Evolutionary conservation across 2,329 filamentous ascomycete genomes (phyloP), one percentile per base, ranked within the genome.

Genomic region (Grosmannia penicillata): DNA sequence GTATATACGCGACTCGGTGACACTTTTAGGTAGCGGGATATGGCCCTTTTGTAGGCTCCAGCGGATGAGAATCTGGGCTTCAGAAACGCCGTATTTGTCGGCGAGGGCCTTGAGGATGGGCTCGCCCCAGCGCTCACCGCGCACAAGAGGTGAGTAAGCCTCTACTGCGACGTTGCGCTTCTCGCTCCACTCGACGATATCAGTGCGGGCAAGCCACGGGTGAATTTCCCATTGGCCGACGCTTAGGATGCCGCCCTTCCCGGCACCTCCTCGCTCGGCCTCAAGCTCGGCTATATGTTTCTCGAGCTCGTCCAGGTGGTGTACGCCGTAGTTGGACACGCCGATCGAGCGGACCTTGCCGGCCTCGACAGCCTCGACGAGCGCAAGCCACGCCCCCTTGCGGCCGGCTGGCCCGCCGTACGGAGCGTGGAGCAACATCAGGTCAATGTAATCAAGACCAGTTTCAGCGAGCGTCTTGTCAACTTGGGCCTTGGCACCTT

Each of bases 151-250:
- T 30, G 63, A 67, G 52, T 77, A 79, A 0, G 74, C 74, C 58
- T 85, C 67, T 13, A 82, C 55, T 24, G 74, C 68, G 17, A 82
- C 62, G 43, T 66, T 66, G 15, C 74, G 66, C 55, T 77, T 65
- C 45, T 66, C 56, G 49, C 81, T 82, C 85, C 86, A 95, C 33
- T 72, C 62, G 8, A 78, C 75, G 43, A 95, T 84, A 51, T 94
- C 85, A 18, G 67, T 62, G n/a, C 86, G 68, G 8, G 76, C 68
- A 30, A 86, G 73, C 86, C 85, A 95, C 1, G 87, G 87, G 57
- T 95, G 87, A 10, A 95, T 62, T 59, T 95, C 87, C 58, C 81
- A 85, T 59, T 94, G 87, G 29, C 84, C 86, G 27, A 94, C 81
- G 43, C 78, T 81, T 51, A 94, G 70, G 29, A 83, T 63, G 19